Base-by-base conservation (phyloP, 441 rosid species). In the Erodium moschatum region DNA sequence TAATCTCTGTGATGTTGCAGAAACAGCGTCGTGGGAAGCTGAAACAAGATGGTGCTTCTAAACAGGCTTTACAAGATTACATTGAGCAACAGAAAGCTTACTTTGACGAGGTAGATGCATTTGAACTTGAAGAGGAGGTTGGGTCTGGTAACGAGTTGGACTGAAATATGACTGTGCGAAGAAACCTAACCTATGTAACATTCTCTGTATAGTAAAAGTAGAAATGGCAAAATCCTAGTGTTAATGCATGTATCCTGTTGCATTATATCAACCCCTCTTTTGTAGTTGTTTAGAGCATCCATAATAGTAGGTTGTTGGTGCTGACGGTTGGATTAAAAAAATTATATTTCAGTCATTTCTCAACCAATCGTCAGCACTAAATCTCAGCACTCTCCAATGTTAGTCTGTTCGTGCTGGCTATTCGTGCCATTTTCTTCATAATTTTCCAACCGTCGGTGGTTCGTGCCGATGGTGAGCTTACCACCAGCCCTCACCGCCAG, bases 81-180 rank as follows among this genome's bases (percentile, higher is more conserved):
- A 44, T 44, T 44, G n/a, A 44, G 50, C 50, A 44, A 44, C 50
- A 44, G 50, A 44, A 44, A 12, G 50, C 50, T 44, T 44, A 44
- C 50, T 44, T 44, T 44, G 50, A 44, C 50, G 50, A 44, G 50
- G 50, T 44, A 11, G 50, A 44, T 12, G n/a, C 50, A 44, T 44
- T 44, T 44, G 50, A 44, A 44, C 50, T 44, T 44, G 50, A 44
- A 44, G 50, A 44, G 50, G 50, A 44, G 50, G 50, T 44, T 44
- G 40, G 40, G 40, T 44, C 50, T 10, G 50, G 50, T 12, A 44
- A 44, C 50, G 50, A 44, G n/a, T 44, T 4, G n/a, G 50, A 11
- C n/a, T 44, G 50, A 44, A 44, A 44, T 35, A 8, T 35, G 40
- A 35, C 40, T 35, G 5, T 5, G 50, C 50, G 12, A 11, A 44